Conservation (phyloP, 2,329 filamentous ascomycete genomes). For the Cladorrhinum sp. region DNA sequence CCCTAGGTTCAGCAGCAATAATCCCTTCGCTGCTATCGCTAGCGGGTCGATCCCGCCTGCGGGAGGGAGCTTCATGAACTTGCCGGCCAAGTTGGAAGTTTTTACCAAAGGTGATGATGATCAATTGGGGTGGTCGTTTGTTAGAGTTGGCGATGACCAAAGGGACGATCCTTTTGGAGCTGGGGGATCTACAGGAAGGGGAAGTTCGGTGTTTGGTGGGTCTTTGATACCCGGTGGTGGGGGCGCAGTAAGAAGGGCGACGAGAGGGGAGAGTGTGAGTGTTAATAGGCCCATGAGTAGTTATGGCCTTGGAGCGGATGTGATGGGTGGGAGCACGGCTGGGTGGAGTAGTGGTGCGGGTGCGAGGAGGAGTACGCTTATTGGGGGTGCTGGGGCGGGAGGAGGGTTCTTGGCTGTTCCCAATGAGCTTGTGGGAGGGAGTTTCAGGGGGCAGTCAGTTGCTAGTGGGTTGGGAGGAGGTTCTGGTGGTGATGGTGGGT, state of each 20-base stretch:
- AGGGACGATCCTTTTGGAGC: constrained; percentile 5
- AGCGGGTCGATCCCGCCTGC: constrained; percentile 22
- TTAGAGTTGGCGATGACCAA: constrained; percentile 41
- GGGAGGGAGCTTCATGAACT: constrained; percentile 34
- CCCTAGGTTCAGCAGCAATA: constrained; percentile 58
- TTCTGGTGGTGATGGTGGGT: constrained; percentile 11
- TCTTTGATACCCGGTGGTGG: constrained; percentile 20
- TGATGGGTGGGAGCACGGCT: constrained; percentile 35
- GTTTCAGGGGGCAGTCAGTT: background rate
- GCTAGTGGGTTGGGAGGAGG: constrained; percentile 1
- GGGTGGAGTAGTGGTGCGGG: constrained; percentile 51
- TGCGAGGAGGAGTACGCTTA: constrained; percentile 52
- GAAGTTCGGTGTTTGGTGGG: constrained; percentile 33
- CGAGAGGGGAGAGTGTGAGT: constrained; percentile 30
- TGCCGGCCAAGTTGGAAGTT: constrained; percentile 56
- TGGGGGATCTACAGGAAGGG: background rate
- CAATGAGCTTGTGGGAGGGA: constrained; percentile 16
- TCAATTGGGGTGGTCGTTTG: constrained; percentile 55
- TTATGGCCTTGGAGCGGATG: constrained; percentile 56
- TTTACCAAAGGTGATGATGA: constrained; percentile 60
- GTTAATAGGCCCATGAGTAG: constrained; percentile 47
- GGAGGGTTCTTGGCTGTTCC: constrained; percentile 55
- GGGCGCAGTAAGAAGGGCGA: constrained; percentile 31
- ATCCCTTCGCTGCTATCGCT: constrained; percentile 49
- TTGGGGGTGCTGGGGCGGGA: constrained; percentile 47